Percentiles rank a stretch among this genome's conserved stretches.
phyloP scores from a whole-genome alignment of 1,284 basidiomycete species.

The Pseudozyma tsukubaensis region DNA sequence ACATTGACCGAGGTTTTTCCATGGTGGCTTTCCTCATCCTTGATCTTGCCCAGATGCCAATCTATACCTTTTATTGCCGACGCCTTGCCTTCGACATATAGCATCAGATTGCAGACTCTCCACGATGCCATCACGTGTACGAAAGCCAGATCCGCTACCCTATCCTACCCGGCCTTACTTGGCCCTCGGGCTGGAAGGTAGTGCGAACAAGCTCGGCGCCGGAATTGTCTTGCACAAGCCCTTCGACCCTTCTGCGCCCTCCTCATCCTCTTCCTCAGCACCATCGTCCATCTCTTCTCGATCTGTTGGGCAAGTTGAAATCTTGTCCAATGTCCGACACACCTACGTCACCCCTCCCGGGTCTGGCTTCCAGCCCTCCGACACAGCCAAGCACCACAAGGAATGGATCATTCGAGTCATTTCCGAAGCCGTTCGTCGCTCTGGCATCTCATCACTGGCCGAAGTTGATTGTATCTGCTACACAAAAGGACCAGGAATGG shows the following conservation, averaged over 20 bases:
- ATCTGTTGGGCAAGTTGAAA: constrained; percentile 74
- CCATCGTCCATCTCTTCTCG: constrained; percentile 74
- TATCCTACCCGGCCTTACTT: constrained; percentile 54
- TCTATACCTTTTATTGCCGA: neutral
- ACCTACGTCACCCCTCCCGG: constrained; percentile 99
- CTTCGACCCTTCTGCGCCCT: constrained; percentile 71
- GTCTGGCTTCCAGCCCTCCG: constrained; percentile 93
- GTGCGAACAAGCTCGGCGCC: constrained; percentile 96
- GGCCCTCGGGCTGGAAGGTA: constrained; percentile 65
- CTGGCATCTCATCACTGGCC: constrained; percentile 76
- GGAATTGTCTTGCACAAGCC: constrained; percentile 87
- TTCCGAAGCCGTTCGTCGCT: constrained; percentile 80
- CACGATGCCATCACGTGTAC: constrained; percentile 33
- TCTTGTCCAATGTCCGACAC: constrained; percentile 78
- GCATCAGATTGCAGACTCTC: neutral
- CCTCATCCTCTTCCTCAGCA: constrained; percentile 30
- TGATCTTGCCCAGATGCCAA: neutral
- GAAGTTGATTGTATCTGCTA: constrained; percentile 95
- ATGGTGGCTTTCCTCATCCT: neutral
- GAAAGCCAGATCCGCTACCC: constrained; percentile 53
- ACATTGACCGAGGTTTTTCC: neutral
- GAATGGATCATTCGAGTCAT: constrained; percentile 90
- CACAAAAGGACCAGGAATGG: constrained; percentile 99
- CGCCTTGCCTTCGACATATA: too few species aligned
- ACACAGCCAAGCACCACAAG: constrained; percentile 95